A percentile compares a stretch with the other conserved stretches of the same genome.
phyloP scores from a whole-genome alignment of 441 rosid species.

The Eruca vesicaria region DNA sequence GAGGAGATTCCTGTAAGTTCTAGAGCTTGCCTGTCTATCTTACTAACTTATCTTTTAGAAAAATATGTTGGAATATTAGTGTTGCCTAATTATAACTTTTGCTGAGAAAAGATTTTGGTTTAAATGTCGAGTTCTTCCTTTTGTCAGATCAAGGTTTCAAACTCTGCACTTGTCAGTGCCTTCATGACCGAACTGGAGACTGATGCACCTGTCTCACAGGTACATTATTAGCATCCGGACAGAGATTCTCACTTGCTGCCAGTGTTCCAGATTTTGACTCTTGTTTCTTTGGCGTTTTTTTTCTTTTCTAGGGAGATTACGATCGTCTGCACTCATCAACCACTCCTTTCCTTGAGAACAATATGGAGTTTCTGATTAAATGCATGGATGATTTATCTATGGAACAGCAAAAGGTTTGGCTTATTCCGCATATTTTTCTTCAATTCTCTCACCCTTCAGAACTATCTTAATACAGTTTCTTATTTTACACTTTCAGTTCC shows the following conservation, averaged over 20 bases:
- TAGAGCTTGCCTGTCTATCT: not conserved
- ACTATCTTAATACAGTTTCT: not conserved
- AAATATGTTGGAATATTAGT: not conserved
- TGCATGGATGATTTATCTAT: constrained; percentile 92
- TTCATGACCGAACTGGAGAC: constrained; percentile 92
- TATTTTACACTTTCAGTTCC: constrained; percentile 54
- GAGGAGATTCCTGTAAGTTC: constrained; percentile 96
- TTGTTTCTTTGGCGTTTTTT: not conserved
- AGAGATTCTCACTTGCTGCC: not conserved
- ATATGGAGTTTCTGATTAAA: constrained; percentile 88
- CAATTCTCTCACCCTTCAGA: not conserved
- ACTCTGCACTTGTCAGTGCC: constrained; percentile 95
- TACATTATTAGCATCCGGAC: constrained; percentile 21
- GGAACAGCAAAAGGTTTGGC: constrained; percentile 87
- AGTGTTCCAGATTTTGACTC: not conserved
- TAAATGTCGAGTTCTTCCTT: not conserved
- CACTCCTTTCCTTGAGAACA: constrained; percentile 80
- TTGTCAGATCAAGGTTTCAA: constrained; percentile 87
- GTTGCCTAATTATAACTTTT: not conserved
- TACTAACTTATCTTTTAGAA: not conserved
- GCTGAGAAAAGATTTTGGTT: not conserved
- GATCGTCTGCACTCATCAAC: constrained; percentile 85
- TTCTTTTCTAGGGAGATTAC: constrained; percentile 66
- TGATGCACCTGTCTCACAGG: constrained; percentile 89
- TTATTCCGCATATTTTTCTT: constrained; percentile 6